A percentile compares a stretch with the other conserved stretches of the same genome.
These are phyloP conservation scores for Eucalyptus curtisii DNA, from an alignment of 345 rosid species.

Conservation along the genomic window DNA sequence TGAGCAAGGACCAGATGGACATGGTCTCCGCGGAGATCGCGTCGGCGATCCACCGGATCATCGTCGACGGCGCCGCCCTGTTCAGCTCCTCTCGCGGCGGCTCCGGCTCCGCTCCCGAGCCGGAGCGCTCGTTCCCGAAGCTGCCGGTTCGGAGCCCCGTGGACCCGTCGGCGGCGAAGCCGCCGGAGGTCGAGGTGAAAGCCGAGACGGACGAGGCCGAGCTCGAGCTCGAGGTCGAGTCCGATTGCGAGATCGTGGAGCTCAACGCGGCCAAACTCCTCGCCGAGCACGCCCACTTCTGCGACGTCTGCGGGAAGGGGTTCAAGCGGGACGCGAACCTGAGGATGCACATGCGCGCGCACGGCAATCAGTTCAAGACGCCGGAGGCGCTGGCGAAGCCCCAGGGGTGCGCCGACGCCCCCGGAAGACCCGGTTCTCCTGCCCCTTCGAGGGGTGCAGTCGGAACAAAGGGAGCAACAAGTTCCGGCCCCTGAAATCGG, in stretches of 20 bases:
- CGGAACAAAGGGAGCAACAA: constrained; percentile 35
- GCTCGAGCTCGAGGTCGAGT: neutral
- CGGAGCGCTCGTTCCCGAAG: neutral
- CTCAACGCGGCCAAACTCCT: constrained; percentile 49
- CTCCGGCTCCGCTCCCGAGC: neutral
- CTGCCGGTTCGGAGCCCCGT: neutral
- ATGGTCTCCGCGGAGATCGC: constrained; percentile 1
- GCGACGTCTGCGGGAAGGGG: constrained; percentile 65
- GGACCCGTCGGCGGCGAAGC: neutral
- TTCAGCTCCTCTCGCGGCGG: neutral
- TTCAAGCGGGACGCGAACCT: constrained; percentile 70
- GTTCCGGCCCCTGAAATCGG: constrained; percentile 51
- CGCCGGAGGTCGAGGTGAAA: neutral
- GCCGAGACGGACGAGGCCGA: neutral
- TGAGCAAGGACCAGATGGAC: neutral
- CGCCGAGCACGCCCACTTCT: constrained; percentile 58
- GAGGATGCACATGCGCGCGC: constrained; percentile 79
- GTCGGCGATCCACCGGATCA: constrained; percentile 2
- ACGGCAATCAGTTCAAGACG: constrained; percentile 59
- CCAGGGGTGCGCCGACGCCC: neutral
- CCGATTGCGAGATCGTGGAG: constrained; percentile 31
- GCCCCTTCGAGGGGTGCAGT: constrained; percentile 55
- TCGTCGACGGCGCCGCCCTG: constrained; percentile 10
- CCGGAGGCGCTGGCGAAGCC: constrained; percentile 48
- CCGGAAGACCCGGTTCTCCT: constrained; percentile 30